These are phyloP conservation scores for Aspergillus felis DNA, from an alignment of 2,329 filamentous ascomycete species.

Conservation along the genomic window DNA sequence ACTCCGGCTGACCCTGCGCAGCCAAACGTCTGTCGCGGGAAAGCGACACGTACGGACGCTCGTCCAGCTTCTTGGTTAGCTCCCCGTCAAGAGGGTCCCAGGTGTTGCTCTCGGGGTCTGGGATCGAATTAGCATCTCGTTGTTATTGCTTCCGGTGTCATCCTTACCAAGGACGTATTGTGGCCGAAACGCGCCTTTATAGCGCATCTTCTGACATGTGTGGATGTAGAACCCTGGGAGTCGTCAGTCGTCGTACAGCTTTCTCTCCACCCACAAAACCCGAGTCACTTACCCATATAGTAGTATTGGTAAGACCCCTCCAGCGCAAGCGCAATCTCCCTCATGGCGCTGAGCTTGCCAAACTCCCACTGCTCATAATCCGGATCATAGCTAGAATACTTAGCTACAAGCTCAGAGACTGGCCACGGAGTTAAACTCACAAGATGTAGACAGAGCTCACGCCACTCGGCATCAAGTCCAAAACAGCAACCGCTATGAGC, in stretches of 20 bases:
- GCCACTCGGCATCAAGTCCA: conserved; percentile 45
- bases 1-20: neutral
- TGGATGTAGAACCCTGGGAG: conserved; percentile 59
- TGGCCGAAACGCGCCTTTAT: conserved; percentile 46
- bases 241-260: neutral
- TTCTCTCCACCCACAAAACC: neutral
- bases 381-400: conserved; percentile 50
- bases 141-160: neutral
- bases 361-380: conserved; percentile 59
- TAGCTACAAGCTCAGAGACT: neutral
- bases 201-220: conserved; percentile 50
- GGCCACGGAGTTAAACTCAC: conserved; percentile 25
- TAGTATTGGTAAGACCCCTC: conserved; percentile 58
- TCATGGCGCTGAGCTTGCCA: conserved; percentile 59
- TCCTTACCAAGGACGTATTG: conserved; percentile 46
- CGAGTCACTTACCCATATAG: conserved; percentile 54
- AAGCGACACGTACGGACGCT: conserved; percentile 43
- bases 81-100: conserved; percentile 46
- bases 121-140: neutral
- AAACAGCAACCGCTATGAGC: conserved; percentile 46
- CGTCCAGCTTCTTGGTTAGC: conserved; percentile 39
- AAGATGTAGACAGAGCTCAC: conserved; percentile 50
- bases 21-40: conserved; percentile 33
- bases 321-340: conserved; percentile 54
- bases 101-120: conserved; percentile 44